Evolutionary conservation across 306 rosid genomes (phyloP), one percentile per base, ranked within the genome.

Genomic region (Acmispon strigosus): DNA sequence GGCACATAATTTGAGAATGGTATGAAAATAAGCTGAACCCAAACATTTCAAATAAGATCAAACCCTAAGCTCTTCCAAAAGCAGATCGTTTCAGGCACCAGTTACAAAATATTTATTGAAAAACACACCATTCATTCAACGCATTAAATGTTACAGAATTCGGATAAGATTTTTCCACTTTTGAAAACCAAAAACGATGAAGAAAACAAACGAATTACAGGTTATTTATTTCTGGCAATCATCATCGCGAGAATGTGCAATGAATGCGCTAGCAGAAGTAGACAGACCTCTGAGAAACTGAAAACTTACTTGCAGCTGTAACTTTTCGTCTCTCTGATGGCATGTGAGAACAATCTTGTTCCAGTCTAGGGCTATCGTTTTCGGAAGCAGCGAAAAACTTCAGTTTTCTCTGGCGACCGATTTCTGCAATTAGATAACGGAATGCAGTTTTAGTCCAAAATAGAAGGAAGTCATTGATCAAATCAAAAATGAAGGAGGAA

Each of bases 391-490:
- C 7, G 69, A 75, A 5, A 65, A 75, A 61, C 57, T 20, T 78
- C 22, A 54, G 58, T 19, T 69, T 82, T 81, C 81, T 78, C 36
- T 17, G 70, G 53, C 79, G 18, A 66, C 45, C 72, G 16, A 19
- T 27, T 58, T 64, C 83, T 85, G 62, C 13, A 49, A 39, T 32
- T 0, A 32, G 37, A 44, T 43, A 14, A 24, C 8, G 44, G 24
- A 56, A 44, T n/a, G 7, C 37, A 27, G 34, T 2, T 27, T 22
- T 22, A 22, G 27, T 22, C 3, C 27, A 22, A 3, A 22, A 22
- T 22, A 22, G 34, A 27, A 2, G 34, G 5, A 27, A 27, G 5
- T 32, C 8, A 5, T 6, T 32, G 7, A 32, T 32, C 37, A 32
- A 32, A 32, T 32, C 37, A 32, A 32, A 32, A n/a, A n/a, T n/a